Evolutionary conservation across 1,139 yeast species (phyloP).

Genomic region (Taiozyma sp.): DNA sequence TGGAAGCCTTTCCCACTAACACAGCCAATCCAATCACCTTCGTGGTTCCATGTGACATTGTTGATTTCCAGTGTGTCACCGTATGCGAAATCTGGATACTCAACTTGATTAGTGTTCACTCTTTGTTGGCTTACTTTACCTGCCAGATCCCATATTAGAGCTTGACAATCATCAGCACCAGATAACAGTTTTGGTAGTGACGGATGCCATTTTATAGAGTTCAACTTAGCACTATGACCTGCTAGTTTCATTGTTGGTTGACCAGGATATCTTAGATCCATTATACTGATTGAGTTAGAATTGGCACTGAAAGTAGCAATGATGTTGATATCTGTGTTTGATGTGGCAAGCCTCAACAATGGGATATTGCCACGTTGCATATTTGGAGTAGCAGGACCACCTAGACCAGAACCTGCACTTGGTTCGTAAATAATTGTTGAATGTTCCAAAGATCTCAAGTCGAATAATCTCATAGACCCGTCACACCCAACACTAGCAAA

Average conservation of each 20-base stretch:
- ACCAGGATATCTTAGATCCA: slow-evolving; percentile 90
- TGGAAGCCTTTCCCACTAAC: slow-evolving; percentile 81
- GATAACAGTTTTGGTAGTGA: slow-evolving; percentile 59
- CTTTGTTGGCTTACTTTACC: slow-evolving; percentile 7
- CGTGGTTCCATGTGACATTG: slow-evolving; percentile 67
- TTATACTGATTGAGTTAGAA: slow-evolving; percentile 59
- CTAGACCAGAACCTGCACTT: slow-evolving; percentile 15
- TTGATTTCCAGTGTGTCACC: slow-evolving; percentile 68
- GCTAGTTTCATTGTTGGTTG: slow-evolving; percentile 65
- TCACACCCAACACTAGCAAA: slow-evolving; percentile 95
- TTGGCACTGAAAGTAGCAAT: slow-evolving; percentile 80
- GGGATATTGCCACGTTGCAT: slow-evolving; percentile 35
- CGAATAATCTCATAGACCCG: slow-evolving; percentile 92
- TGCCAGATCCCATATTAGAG: slow-evolving; percentile 74
- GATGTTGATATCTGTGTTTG: slow-evolving; percentile 73
- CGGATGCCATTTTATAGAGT: slow-evolving; percentile 85
- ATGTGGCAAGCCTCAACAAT: slow-evolving; percentile 68
- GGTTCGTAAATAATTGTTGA: slow-evolving; percentile 92
- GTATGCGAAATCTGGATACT: slow-evolving; percentile 49
- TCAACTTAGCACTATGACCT: slow-evolving; percentile 66
- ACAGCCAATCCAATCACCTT: slow-evolving; percentile 79
- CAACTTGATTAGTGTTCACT: slow-evolving; percentile 14
- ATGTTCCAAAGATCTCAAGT: slow-evolving; percentile 83
- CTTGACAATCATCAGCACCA: slow-evolving; percentile 91
- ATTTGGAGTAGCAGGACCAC: slow-evolving; percentile 6